Evolutionary conservation across 2,329 filamentous ascomycete species (phyloP).

Genomic region (Botrytis byssoidea): DNA sequence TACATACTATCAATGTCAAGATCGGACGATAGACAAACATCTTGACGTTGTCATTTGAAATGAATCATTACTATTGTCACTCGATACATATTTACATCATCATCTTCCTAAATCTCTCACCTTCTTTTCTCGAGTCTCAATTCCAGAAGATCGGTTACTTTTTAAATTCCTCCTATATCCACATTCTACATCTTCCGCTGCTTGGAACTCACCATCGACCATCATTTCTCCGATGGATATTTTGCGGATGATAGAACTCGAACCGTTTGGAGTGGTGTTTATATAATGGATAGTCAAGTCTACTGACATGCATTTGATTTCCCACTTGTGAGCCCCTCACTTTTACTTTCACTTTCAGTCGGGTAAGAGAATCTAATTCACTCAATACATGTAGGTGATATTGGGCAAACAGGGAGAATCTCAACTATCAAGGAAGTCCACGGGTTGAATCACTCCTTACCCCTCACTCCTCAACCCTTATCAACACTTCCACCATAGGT

Average conservation of each 20-base stretch:
- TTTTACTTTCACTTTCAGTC: too few relatives aligned
- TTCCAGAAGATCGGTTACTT: too few relatives aligned
- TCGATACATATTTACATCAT: too few relatives aligned
- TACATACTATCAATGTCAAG: accelerated
- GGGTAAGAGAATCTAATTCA: too few relatives aligned
- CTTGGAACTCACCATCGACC: too few relatives aligned
- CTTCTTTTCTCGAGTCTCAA: background rate
- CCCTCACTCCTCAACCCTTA: too few relatives aligned
- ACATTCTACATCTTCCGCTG: too few relatives aligned
- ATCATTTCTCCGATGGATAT: accelerated
- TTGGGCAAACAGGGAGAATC: background rate
- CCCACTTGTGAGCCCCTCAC: too few relatives aligned
- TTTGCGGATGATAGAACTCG: background rate
- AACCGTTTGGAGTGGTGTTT: background rate
- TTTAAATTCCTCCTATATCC: too few relatives aligned
- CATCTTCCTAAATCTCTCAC: too few relatives aligned
- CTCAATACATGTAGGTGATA: background rate
- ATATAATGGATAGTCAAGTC: background rate
- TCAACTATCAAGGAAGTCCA: background rate
- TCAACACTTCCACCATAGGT: background rate
- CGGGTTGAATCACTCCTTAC: background rate
- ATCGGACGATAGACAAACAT: accelerated
- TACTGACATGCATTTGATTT: too few relatives aligned
- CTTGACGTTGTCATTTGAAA: accelerated
- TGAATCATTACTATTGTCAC: too few relatives aligned